Evolutionary conservation across 257 asterid genomes (phyloP), one percentile per base, ranked within the genome.

Genomic region (Thymus mandschuricus): DNA sequence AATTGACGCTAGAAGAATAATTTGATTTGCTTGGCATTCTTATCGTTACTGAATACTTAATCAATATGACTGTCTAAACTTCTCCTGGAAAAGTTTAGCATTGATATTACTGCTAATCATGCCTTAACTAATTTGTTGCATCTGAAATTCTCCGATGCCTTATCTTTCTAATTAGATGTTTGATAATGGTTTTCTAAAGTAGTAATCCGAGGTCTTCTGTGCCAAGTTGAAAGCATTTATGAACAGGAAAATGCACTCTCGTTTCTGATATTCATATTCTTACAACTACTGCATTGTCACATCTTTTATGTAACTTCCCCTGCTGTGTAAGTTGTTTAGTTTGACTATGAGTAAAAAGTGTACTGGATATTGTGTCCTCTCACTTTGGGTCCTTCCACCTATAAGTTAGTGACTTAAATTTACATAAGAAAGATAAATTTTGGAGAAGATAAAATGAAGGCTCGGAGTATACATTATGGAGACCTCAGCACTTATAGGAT

Each of bases 21-120:
- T 38, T 15, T n/a, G 68, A 70, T 57, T 60, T 51, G 51, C 62
- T 65, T 34, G 61, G 45, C 49, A 11, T 45, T 43, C 51, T 62
- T 78, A 30, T 13, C 21, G 40, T 60, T 21, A 21, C 21, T 21
- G 21, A 21, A 21, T 51, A 34, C 68, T 54, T 60, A 3, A 51
- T 71, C 27, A 54, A 44, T 48, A 28, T 15, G 46, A 10, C 68
- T 40, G 43, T 38, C 45, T 46, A 21, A 66, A 40, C 11, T 71
- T 66, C n/a, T 72, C 5, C 12, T 1, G 2, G 10, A 34, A 21
- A 21, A 21, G 21, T 21, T 21, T 21, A 21, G 21, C 15, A 64
- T 48, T 61, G 41, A 29, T 35, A 40, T 60, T 12, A n/a, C 48
- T 41, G 1, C 67, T 31, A 40, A 50, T 21, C 21, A 21, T 66